These are phyloP conservation scores for Mycena venus DNA, from an alignment of 768 basidiomycete genomes.

Conservation along the genomic window DNA sequence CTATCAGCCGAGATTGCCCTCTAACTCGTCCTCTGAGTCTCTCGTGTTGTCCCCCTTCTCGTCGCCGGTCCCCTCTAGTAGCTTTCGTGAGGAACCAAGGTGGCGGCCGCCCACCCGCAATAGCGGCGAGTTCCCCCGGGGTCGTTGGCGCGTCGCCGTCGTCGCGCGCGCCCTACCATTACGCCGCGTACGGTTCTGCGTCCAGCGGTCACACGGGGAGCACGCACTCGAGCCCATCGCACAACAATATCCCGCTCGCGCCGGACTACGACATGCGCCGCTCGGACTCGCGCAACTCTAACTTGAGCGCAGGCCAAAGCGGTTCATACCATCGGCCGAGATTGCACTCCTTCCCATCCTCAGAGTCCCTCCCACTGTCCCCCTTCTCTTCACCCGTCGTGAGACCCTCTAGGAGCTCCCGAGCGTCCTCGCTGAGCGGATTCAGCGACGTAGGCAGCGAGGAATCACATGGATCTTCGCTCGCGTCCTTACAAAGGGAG, in stretches of 20 bases:
- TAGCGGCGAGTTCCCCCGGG: constrained; percentile 50
- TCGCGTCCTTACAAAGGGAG: neutral
- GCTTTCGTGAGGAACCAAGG: constrained; percentile 63
- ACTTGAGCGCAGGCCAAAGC: constrained; percentile 38
- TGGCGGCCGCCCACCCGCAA: constrained; percentile 63
- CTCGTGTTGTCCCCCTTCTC: no score
- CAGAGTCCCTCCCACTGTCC: no score
- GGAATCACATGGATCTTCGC: neutral
- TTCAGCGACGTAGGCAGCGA: constrained; percentile 2
- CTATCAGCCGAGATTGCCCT: no score
- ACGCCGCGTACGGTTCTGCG: constrained; percentile 55
- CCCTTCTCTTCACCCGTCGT: no score
- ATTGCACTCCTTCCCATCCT: no score
- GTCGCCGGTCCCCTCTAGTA: no score
- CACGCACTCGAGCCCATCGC: constrained; percentile 61
- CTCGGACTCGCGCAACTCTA: constrained; percentile 58
- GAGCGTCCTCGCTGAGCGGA: neutral
- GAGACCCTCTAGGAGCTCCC: no score
- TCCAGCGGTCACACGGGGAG: constrained; percentile 53
- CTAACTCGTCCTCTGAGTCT: no score
- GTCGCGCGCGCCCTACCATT: constrained; percentile 70
- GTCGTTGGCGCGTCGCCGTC: constrained; percentile 52
- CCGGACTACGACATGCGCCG: constrained; percentile 48
- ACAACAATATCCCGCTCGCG: constrained; percentile 54
- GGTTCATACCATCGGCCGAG: no score